Evolutionary conservation across 495 filamentous ascomycete genomes (phyloP).

Genomic region (Cercophora newfieldiana): DNA sequence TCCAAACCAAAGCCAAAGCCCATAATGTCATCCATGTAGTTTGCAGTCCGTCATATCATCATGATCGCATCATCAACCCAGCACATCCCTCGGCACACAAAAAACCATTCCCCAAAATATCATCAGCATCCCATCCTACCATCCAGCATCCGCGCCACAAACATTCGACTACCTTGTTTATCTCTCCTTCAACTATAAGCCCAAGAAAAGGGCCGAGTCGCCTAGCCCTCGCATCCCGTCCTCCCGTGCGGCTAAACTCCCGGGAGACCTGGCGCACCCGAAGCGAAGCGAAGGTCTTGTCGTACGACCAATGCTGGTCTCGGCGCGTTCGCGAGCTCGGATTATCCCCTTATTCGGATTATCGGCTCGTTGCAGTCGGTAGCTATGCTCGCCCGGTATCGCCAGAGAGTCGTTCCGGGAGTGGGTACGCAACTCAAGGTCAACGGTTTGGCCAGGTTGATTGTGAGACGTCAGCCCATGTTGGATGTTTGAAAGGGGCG

Average conservation of each 20-base stretch:
- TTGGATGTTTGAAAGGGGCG: no score
- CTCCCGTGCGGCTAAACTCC: constrained; percentile 3
- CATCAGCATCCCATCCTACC: background rate
- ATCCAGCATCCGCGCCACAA: background rate
- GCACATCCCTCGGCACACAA: background rate
- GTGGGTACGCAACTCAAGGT: no score
- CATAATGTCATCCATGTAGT: background rate
- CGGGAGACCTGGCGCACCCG: background rate
- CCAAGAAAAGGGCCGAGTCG: background rate
- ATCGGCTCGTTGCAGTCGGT: background rate
- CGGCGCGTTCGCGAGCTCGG: background rate
- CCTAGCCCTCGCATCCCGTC: background rate
- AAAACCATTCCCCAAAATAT: background rate
- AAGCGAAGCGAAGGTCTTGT: no score
- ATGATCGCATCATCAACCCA: background rate
- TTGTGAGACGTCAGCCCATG: no score
- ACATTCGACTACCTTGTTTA: background rate
- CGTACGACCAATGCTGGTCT: background rate
- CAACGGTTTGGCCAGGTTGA: no score
- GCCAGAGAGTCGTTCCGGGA: no score
- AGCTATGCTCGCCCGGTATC: background rate
- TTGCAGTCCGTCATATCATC: constrained; percentile 1
- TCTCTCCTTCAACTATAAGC: background rate
- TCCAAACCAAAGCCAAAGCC: no score
- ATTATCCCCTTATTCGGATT: background rate